phyloP scores from a whole-genome alignment of 2,329 filamentous ascomycete genomes.

The Clonostachys chloroleuca region DNA sequence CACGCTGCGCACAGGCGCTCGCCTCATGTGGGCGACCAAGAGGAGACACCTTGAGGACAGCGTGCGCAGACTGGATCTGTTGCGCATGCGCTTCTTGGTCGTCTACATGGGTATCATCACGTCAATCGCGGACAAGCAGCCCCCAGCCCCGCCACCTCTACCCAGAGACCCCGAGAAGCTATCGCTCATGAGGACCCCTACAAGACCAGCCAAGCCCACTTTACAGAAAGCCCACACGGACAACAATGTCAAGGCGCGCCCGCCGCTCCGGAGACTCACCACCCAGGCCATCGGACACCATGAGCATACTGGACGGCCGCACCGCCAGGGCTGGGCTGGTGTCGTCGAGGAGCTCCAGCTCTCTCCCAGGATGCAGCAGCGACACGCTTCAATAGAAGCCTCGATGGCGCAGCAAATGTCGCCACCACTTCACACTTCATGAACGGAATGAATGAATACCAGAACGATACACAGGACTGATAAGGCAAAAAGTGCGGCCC shows the following conservation, averaged over 20 bases:
- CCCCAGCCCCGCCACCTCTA: constrained; percentile 16
- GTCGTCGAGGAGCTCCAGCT: constrained; percentile 59
- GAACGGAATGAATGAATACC: no score
- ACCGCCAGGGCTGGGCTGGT: constrained; percentile 55
- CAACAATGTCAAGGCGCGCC: constrained; percentile 31
- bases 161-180: constrained; percentile 25
- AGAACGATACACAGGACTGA: no score
- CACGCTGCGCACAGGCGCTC: constrained; percentile 39
- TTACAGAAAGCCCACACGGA: constrained; percentile 38
- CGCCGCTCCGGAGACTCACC: constrained; percentile 46
- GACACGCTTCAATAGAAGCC: constrained; percentile 58
- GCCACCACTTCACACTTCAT: no score
- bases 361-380: constrained; percentile 55
- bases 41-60: constrained; percentile 50
- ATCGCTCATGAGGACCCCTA: constrained; percentile 3
- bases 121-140: constrained; percentile 25
- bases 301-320: constrained; percentile 38
- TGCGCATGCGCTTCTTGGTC: constrained; percentile 62
- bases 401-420: constrained; percentile 34
- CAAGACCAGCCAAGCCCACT: constrained; percentile 18
- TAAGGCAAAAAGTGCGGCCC: no score
- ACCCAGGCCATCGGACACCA: constrained; percentile 49
- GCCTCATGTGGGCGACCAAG: constrained; percentile 55
- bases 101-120: constrained; percentile 58
- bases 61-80: constrained; percentile 52